Evolutionary conservation across 1,284 basidiomycete species (phyloP), one percentile per base, ranked within the genome.

Genomic region (Moesziomyces sp.): DNA sequence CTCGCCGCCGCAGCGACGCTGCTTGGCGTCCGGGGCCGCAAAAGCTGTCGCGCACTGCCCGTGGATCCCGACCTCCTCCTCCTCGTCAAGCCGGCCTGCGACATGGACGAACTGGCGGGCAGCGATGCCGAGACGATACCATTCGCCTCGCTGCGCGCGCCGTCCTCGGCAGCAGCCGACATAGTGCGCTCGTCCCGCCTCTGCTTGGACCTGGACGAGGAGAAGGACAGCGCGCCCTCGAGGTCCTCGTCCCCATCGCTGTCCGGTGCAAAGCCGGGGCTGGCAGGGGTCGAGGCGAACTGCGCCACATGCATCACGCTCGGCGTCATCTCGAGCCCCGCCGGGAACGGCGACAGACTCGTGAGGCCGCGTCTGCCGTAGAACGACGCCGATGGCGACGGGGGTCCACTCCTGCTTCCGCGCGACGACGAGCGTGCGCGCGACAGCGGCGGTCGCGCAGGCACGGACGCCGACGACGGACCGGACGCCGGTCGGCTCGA

Each of bases 401-500:
- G 66, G 3, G 71, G 71, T 0, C 71, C 71, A 26, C 70, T 73
- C 14, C 70, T 64, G 46, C 70, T 73, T n/a, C 64, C 64, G n/a
- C 70, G 59, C 7, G 64, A 64, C 14, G 52, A 53, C 3, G 70
- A 67, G 40, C 64, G 53, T 23, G 67, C 55, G 40, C 61, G 57
- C 16, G 30, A 33, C 3, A 64, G 46, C 13, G 57, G 14, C 11
- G 67, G 67, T 42, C 60, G 26, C 8, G 53, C 40, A n/a, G 40
- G 30, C 10, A 33, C 9, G n/a, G 50, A 33, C 21, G 67, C 60
- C 18, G 58, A 64, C 3, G 57, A 35, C 28, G 54, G 50, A 16
- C 58, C 58, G n/a, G 61, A 53, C 3, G 30, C 30, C 0, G 46
- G 40, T n/a, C 38, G 46, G 11, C 8, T 33, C 14, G 43, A 45